Percentiles rank a stretch among this genome's conserved stretches.
These are phyloP conservation scores for Diplodia intermedia DNA, from an alignment of 2,329 filamentous ascomycete species.

Conservation along the genomic window DNA sequence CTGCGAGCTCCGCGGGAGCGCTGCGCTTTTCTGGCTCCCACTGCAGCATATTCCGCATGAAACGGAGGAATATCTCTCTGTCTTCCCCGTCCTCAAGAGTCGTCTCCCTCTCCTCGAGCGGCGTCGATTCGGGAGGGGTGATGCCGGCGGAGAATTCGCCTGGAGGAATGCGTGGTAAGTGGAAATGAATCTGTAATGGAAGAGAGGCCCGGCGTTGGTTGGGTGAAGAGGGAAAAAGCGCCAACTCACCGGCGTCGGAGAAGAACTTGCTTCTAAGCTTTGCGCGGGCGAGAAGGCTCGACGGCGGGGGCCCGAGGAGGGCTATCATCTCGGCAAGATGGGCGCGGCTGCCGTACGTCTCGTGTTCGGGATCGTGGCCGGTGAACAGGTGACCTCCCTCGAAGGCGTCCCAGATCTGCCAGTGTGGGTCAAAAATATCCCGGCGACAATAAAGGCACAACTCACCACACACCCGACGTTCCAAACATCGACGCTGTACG, in stretches of 20 bases:
- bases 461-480: slow-evolving; percentile 48
- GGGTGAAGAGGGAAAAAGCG: too few relatives aligned
- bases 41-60: slow-evolving; percentile 46
- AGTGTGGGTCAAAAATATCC: background rate
- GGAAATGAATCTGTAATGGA: background rate
- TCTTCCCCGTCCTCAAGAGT: slow-evolving; percentile 38
- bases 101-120: slow-evolving; percentile 36
- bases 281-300: slow-evolving; percentile 35
- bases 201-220: too few relatives aligned
- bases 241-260: slow-evolving; percentile 35
- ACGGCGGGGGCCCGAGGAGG: slow-evolving; percentile 37
- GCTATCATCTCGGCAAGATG: slow-evolving; percentile 43
- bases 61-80: slow-evolving; percentile 42
- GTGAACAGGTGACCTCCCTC: slow-evolving; percentile 45
- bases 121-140: slow-evolving; percentile 32
- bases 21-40: slow-evolving; percentile 46
- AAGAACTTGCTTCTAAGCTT: slow-evolving; percentile 35
- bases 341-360: slow-evolving; percentile 38
- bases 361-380: slow-evolving; percentile 36
- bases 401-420: slow-evolving; percentile 49
- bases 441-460: slow-evolving; percentile 7
- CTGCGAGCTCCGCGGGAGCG: slow-evolving; percentile 38
- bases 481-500: slow-evolving; percentile 50
- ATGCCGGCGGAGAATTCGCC: slow-evolving; percentile 29
- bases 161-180: background rate